These are phyloP conservation scores for Furcasterigmium sp. DNA, from an alignment of 2,329 filamentous ascomycete genomes.

Conservation along the genomic window DNA sequence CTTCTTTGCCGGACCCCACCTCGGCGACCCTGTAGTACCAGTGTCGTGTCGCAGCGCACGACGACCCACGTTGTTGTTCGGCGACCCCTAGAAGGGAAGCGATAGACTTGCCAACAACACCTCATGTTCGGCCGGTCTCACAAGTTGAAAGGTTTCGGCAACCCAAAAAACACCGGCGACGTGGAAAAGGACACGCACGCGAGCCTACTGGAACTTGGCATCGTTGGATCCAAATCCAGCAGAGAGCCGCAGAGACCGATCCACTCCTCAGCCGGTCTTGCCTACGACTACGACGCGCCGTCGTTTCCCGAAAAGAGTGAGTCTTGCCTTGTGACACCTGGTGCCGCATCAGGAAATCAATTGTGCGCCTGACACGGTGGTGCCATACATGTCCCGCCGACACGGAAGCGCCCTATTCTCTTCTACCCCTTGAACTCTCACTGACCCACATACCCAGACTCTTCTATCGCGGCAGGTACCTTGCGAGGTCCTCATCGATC, in stretches of 20 bases:
- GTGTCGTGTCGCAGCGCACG: neutral
- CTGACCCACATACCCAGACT: slow-evolving; percentile 12
- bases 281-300: slow-evolving; percentile 18
- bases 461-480: slow-evolving; percentile 20
- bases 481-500: slow-evolving; percentile 21
- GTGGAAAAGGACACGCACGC: neutral
- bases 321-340: slow-evolving; percentile 9
- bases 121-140: slow-evolving; percentile 3
- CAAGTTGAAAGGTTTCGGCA: slow-evolving; percentile 2
- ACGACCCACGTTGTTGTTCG: neutral
- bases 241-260: slow-evolving; percentile 10
- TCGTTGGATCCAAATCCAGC: slow-evolving; percentile 9
- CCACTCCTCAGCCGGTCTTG: slow-evolving; percentile 7
- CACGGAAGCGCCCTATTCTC: no score
- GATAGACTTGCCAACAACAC: neutral
- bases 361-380: neutral
- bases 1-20: neutral
- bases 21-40: neutral
- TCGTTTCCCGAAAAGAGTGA: slow-evolving; percentile 37
- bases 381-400: no score
- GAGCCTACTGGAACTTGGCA: slow-evolving; percentile 9
- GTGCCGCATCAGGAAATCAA: neutral
- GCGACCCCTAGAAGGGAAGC: neutral
- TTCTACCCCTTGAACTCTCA: no score
- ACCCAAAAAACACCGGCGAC: neutral